Base-by-base conservation (phyloP, 2,329 filamentous ascomycete species). In the Colletotrichum sp. region DNA sequence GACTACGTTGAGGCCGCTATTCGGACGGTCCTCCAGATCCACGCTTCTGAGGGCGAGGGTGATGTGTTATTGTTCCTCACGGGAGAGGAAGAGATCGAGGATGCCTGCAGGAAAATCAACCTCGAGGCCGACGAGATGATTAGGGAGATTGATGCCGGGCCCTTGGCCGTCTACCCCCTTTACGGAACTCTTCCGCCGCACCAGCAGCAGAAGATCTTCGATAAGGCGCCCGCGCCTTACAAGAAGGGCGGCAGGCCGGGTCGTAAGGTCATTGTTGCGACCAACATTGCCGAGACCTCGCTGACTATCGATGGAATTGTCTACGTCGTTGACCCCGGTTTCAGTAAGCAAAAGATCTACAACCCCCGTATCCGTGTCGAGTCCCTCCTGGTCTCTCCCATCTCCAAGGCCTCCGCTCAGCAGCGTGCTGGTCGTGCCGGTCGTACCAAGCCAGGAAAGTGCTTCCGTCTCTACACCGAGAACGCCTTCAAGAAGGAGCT, bases 291-390 rank as follows among this genome's bases (percentile, higher is more conserved):
- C 59, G 97, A 99, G 87, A 99, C 97, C 0, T 96, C 94, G 81
- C 91, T 99, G 85, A 99, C 97, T 62, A 99, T 99, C 76, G 97
- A 99, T 82, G 97, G 97, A 83, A 99, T 99, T 78, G 97, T 99
- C 43, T 99, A 98, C 82, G 97, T 99, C 38, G 96, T 99, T n/a
- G 97, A 99, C 81, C 96, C 97, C 3, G 97, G 97, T 43, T 99
- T 99, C 88, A 98, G 96, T 87, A 99, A 99, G 88, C 97, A 99
- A 82, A 99, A 98, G 86, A 97, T 98, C 77, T 99, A 98, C 89
- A 98, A 99, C 85, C 96, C 97, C 26, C 93, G 97, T 76, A 97
- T 98, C 80, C 93, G 97, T 84, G 96, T 99, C 78, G 97, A 99
- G 86, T 98, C 97, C 1, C 90, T 99, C 9, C 89, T 99, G n/a